Base-by-base conservation (phyloP, 2,329 filamentous ascomycete genomes). In the Corniculantispora saksenae region DNA sequence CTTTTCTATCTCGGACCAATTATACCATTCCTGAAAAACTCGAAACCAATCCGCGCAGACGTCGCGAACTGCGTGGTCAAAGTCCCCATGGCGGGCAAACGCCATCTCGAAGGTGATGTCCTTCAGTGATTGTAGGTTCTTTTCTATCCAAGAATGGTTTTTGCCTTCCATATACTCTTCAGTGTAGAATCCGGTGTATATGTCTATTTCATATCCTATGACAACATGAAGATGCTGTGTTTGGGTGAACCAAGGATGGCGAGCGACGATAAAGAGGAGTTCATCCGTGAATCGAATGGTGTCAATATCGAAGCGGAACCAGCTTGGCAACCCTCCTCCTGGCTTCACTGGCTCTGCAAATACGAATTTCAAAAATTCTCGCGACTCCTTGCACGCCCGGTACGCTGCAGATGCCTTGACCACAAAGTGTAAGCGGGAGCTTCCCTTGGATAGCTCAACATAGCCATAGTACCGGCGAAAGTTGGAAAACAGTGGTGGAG, bases 381-480 rank as follows among this genome's bases (percentile, higher is more conserved):
- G 61, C 23, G 61, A 57, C 29, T 64, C 45, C 53, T 45, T 64
- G 54, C 54, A 64, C 19, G 54, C 61, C 12, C 9, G 43, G 25
- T 64, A 64, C 5, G 61, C 61, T 19, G 61, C 61, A 45, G 53
- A 58, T 32, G 61, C 21, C 32, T 58, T 45, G 35, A 64, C 45
- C 23, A 45, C 54, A 32, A 53, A 64, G 15, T n/a, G 17, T 9
- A 64, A 15, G 17, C 35, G 17, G n/a, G 17, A 64, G 35, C 54
- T 51, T 12, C 61, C 45, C 29, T 53, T 54, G 19, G 54, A n/a
- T 4, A 64, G 47, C 25, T 43, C 21, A 45, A 64, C 32, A 1
- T 53, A 8, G 10, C 61, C 61, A 29, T 32, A 19, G 13, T 53
- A 58, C 15, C 61, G 29, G 35, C 53, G 29, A 56, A 56, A n/a